Evolutionary conservation across 2,329 filamentous ascomycete genomes (phyloP).

Genomic region (Balansia obtecta): DNA sequence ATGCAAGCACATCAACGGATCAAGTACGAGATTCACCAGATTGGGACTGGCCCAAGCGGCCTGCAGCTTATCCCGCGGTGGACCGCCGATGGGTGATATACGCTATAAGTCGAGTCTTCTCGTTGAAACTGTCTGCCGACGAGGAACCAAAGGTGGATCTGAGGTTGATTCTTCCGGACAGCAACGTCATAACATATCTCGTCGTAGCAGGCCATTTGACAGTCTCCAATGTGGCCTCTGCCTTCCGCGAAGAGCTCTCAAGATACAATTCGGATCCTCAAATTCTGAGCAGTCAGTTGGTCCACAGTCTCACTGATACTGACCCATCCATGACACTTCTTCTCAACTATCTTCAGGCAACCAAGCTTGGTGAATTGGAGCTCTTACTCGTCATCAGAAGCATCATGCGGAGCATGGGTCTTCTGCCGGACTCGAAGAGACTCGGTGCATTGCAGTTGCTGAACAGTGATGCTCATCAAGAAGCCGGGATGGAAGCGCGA

Average conservation of each 20-base stretch:
- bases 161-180: conserved; percentile 32
- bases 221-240: conserved; percentile 43
- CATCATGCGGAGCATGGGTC: conserved; percentile 57
- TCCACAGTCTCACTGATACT: conserved; percentile 48
- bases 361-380: conserved; percentile 53
- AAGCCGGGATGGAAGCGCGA: conserved; percentile 21
- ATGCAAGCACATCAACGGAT: conserved; percentile 8
- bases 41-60: conserved; percentile 38
- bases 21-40: conserved; percentile 22
- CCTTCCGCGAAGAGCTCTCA: conserved; percentile 37
- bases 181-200: conserved; percentile 45
- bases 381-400: conserved; percentile 52
- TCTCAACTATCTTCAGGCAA: conserved; percentile 50
- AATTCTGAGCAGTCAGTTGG: conserved; percentile 47
- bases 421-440: conserved; percentile 32
- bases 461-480: conserved; percentile 14
- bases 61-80: conserved; percentile 36
- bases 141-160: conserved; percentile 22
- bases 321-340: conserved; percentile 58
- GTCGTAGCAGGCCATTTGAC: conserved; percentile 49
- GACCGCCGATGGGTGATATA: conserved; percentile 56
- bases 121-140: conserved; percentile 33
- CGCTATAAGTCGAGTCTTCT: conserved; percentile 48
- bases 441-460: conserved; percentile 20
- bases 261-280: conserved; percentile 30